These are phyloP conservation scores for Malassezia arunalokei DNA, from an alignment of 1,284 basidiomycete genomes.

Conservation along the genomic window DNA sequence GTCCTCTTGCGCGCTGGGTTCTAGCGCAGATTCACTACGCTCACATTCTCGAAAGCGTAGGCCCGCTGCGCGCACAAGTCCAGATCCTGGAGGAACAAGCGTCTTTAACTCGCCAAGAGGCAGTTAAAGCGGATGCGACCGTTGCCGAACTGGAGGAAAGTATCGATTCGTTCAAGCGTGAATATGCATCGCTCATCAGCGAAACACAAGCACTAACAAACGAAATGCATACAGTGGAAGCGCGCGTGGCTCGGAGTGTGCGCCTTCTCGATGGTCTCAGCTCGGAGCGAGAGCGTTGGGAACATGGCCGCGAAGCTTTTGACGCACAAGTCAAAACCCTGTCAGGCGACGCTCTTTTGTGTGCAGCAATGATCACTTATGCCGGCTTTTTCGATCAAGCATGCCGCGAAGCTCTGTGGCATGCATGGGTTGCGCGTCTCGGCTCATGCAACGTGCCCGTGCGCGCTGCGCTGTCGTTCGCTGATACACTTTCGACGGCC, in stretches of 20 bases:
- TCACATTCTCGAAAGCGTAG: constrained; percentile 93
- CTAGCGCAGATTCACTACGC: constrained; percentile 95
- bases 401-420: constrained; percentile 94
- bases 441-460: constrained; percentile 78
- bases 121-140: constrained; percentile 74
- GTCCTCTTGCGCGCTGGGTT: constrained; percentile 95
- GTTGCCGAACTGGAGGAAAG: constrained; percentile 84
- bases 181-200: constrained; percentile 91
- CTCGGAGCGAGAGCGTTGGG: constrained; percentile 89
- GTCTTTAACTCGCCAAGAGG: constrained; percentile 82
- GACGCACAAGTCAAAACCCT: constrained; percentile 98
- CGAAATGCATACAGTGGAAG: constrained; percentile 95
- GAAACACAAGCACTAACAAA: constrained; percentile 92
- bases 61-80: constrained; percentile 89
- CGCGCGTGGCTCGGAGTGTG: constrained; percentile 93
- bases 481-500: constrained; percentile 91
- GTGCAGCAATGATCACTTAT: constrained; percentile 91
- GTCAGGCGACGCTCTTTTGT: constrained; percentile 88
- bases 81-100: constrained; percentile 83
- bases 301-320: constrained; percentile 84
- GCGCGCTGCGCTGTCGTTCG: constrained; percentile 80
- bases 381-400: constrained; percentile 98
- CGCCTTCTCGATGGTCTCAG: constrained; percentile 85
- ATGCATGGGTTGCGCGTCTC: constrained; percentile 81
- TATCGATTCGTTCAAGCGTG: constrained; percentile 88